Evolutionary conservation across 768 basidiomycete species (phyloP).

Genomic region (Hebeloma cylindrosporum): DNA sequence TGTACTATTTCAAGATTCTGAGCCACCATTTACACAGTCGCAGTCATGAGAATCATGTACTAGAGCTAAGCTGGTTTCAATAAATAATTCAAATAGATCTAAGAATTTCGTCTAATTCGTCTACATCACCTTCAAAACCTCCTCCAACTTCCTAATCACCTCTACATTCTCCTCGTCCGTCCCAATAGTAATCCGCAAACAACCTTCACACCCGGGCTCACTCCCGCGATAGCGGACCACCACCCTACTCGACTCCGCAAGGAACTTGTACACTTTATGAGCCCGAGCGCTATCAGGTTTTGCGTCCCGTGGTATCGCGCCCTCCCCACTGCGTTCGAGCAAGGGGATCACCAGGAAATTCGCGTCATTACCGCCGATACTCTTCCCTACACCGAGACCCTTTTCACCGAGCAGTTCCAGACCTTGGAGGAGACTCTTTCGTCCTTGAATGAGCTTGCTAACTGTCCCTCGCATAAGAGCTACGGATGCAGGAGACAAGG

Average conservation of each 20-base stretch:
- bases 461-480: slow-evolving; percentile 66
- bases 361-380: slow-evolving; percentile 82
- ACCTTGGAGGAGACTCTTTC: slow-evolving; percentile 48
- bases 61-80: too few species aligned
- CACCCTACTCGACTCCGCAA: slow-evolving; percentile 84
- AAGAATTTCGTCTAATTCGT: too few species aligned
- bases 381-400: slow-evolving; percentile 56
- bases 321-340: slow-evolving; percentile 42
- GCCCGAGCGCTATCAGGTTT: slow-evolving; percentile 63
- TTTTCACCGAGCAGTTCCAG: slow-evolving; percentile 42
- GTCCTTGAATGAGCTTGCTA: slow-evolving; percentile 54
- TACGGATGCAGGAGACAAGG: slow-evolving; percentile 69
- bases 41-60: too few species aligned
- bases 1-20: too few species aligned
- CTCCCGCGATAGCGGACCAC: slow-evolving; percentile 89
- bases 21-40: too few species aligned
- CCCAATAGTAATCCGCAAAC: slow-evolving; percentile 88
- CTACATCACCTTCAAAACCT: slow-evolving; percentile 40
- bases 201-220: slow-evolving; percentile 84
- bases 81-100: too few species aligned
- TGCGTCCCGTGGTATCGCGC: slow-evolving; percentile 5
- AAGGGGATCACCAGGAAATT: slow-evolving; percentile 90
- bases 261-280: slow-evolving; percentile 64
- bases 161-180: slow-evolving; percentile 73
- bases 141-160: slow-evolving; percentile 53